phyloP scores from a whole-genome alignment of 1,284 basidiomycete species.

The Cystobasidium pallidum region DNA sequence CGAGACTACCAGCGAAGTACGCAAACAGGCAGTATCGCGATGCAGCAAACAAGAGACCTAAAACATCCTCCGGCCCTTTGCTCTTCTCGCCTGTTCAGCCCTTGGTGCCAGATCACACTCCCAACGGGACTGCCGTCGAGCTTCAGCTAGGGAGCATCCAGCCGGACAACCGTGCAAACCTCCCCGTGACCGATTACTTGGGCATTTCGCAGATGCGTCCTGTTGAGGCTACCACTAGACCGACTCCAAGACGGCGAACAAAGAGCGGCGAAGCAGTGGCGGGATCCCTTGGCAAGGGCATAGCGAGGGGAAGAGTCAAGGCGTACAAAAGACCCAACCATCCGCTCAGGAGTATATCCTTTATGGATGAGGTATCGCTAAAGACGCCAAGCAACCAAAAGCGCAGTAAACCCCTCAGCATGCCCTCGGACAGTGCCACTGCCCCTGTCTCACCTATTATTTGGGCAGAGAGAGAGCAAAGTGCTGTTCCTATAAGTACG shows the following conservation, averaged over 20 bases:
- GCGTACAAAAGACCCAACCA: neutral
- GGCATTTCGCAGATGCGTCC: neutral
- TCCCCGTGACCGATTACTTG: no score
- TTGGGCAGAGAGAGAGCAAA: neutral
- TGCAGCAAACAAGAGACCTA: neutral
- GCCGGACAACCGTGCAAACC: no score
- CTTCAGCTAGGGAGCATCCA: neutral
- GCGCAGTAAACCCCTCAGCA: neutral
- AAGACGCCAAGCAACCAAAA: neutral
- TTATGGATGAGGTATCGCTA: constrained; percentile 11
- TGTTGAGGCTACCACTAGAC: neutral
- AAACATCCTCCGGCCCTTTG: constrained; percentile 14
- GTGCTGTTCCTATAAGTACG: neutral
- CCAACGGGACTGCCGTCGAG: neutral
- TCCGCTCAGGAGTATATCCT: constrained; percentile 1
- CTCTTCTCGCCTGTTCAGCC: neutral
- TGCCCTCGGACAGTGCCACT: neutral
- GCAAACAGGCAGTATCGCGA: constrained; percentile 1
- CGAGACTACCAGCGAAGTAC: constrained; percentile 4
- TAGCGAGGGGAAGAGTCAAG: neutral
- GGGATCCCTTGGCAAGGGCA: neutral
- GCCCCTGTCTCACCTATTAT: constrained; percentile 1
- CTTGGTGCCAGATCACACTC: neutral
- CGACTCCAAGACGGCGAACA: neutral
- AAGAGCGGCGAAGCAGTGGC: constrained; percentile 1